Evolutionary conservation across 331 rosid genomes (phyloP), one percentile per base, ranked within the genome.

Genomic region (Stylosanthes scabra): DNA sequence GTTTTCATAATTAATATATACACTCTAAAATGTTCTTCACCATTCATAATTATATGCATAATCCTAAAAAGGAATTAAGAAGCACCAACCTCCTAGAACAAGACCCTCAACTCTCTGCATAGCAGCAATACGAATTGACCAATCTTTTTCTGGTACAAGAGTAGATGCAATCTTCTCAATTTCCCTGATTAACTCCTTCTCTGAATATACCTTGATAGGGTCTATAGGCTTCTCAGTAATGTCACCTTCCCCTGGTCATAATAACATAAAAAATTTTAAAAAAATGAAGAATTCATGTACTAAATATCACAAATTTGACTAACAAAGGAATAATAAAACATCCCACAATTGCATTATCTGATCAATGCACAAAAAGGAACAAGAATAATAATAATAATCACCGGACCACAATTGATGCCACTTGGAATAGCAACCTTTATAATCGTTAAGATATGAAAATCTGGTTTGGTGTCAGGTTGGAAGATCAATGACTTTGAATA

Each of bases 71-170:
- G 73, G 59, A 77, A 64, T 31, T 31, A 34, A 39, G 77, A 59
- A 71, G n/a, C 79, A 81, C 88, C 70, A 77, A 96, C 99, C 99
- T 90, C 99, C 99, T 60, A 55, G 80, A 85, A 96, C 87, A 83
- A 96, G 94, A 51, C 91, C 97, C 85, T 96, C 99, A 59, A 96
- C 75, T 89, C 92, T 92, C 82, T 90, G 99, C 97, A 96, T 86
- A 52, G 97, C 98, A 75, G 91, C 86, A 66, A 92, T 92, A 75
- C 99, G 97, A 74, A 96, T 47, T 10, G 98, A 90, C 99, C 99
- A 96, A 66, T 96, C 99, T 83, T 92, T 96, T 60, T 96, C 99
- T 39, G 99, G 99, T 75, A 89, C 96, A 74, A 96, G 98, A 60
- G 83, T 92, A 74, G 98, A 82, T 63, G 89, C 87, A 82, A 92